Percentiles rank a stretch among this genome's conserved stretches.
These are phyloP conservation scores for Podaxis sp. DNA, from an alignment of 768 basidiomycete genomes.

Conservation along the genomic window DNA sequence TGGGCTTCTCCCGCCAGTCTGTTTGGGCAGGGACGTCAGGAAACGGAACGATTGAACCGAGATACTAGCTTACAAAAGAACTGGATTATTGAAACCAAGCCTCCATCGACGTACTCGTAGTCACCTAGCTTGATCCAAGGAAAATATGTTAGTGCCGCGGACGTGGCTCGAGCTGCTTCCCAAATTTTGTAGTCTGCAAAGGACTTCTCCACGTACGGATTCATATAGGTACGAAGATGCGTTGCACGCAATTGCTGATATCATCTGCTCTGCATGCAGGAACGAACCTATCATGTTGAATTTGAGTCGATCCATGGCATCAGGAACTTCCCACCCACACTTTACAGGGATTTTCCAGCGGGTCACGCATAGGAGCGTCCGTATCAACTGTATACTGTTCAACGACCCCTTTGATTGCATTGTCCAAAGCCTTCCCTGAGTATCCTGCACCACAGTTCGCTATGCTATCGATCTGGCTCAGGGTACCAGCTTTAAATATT, in stretches of 20 bases:
- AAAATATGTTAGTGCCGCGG: slow-evolving; percentile 35
- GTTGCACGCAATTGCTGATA: slow-evolving; percentile 26
- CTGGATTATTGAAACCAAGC: slow-evolving; percentile 32
- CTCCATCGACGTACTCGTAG: slow-evolving; percentile 32
- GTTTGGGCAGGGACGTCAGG: background rate
- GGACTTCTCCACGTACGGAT: slow-evolving; percentile 25
- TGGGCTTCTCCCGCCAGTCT: slow-evolving; percentile 29
- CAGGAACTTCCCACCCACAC: slow-evolving; percentile 23
- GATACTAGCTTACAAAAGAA: slow-evolving; percentile 22
- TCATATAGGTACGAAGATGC: slow-evolving; percentile 29
- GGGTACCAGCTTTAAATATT: slow-evolving; percentile 27
- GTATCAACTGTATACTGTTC: slow-evolving; percentile 24
- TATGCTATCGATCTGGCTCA: slow-evolving; percentile 17
- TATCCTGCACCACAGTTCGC: slow-evolving; percentile 25
- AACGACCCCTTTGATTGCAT: slow-evolving; percentile 27
- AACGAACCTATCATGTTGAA: slow-evolving; percentile 24
- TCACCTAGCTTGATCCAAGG: slow-evolving; percentile 26
- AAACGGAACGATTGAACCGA: background rate
- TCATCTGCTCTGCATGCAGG: slow-evolving; percentile 25
- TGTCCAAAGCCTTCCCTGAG: slow-evolving; percentile 24
- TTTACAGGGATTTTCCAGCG: slow-evolving; percentile 26
- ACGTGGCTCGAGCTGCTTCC: slow-evolving; percentile 35
- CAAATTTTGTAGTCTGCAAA: slow-evolving; percentile 30
- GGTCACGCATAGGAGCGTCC: slow-evolving; percentile 27
- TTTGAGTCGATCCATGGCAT: background rate